Base-by-base conservation (phyloP, 306 rosid species). In the Pyrus bretschneideri region DNA sequence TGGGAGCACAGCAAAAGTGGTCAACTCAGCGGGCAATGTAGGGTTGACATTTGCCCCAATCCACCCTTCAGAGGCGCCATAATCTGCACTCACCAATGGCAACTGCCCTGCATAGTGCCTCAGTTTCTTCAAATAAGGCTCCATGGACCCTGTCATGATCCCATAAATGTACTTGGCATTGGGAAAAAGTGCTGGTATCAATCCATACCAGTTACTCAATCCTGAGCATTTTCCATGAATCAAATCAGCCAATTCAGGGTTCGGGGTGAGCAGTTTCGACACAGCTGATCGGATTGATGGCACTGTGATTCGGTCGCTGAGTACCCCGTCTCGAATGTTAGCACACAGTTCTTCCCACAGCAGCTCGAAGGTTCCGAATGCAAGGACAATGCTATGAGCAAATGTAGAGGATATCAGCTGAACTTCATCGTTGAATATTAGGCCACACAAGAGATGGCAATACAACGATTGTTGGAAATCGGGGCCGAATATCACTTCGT, bases 1-100 rank as follows among this genome's bases (percentile, higher is more conserved):
- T 14, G 99, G 99, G 70, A 91, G 93, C 23, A 92, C 93, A n/a
- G 82, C 85, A 77, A 80, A 96, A 62, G 93, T 82, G 30, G 93
- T 88, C 83, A 69, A 72, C 65, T 96, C 98, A 55, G 88, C 92
- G 42, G 97, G 89, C 38, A 86, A 35, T 62, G 61, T 72, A 67
- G 98, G 99, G 49, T 89, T 93, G 23, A 92, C 87, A 67, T 89
- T 96, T 25, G 93, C 88, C 25, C 88, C 99, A 49, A 96, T 71
- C 99, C 98, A 92, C 33, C 99, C 99, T 83, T 96, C 99, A 70
- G 98, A 96, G 61, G 99, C 46, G 12, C 99, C 99, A 82, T 96
- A 96, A 44, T 96, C 99, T 62, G 96, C 86, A 81, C 90, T 92
- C 83, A 92, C 33, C 77, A 96, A 76, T 23, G 97, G 99, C 75